phyloP scores from a whole-genome alignment of 2,329 filamentous ascomycete genomes.

The Colletotrichum tropicale region DNA sequence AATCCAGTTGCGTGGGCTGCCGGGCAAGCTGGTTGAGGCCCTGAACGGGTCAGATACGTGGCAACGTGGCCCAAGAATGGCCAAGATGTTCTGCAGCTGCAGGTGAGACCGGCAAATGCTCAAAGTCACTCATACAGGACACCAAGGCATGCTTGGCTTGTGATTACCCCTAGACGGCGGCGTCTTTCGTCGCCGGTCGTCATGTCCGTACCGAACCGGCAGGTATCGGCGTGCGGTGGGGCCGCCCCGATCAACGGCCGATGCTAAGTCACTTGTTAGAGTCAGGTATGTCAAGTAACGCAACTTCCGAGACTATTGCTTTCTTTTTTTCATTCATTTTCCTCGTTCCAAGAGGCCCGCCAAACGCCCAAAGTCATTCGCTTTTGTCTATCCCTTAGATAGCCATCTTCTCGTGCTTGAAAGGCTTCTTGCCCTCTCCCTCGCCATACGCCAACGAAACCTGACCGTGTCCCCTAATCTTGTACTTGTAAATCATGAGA shows the following conservation, averaged over 20 bases:
- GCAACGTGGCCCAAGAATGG: neutral
- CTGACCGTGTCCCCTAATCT: slow-evolving; percentile 84
- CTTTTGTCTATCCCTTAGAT: slow-evolving; percentile 29
- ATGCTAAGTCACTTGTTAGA: neutral
- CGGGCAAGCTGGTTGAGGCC: neutral
- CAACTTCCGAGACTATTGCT: neutral
- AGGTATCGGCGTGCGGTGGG: neutral
- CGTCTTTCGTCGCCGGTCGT: neutral
- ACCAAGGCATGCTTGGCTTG: neutral
- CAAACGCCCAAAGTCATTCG: slow-evolving; percentile 2
- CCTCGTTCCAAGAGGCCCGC: neutral
- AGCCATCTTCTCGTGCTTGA: slow-evolving; percentile 62
- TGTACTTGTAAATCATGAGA: slow-evolving; percentile 96
- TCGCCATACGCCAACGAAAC: slow-evolving; percentile 77
- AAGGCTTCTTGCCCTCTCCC: slow-evolving; percentile 62
- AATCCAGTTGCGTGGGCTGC: neutral
- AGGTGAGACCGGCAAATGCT: neutral
- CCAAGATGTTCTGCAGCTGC: neutral
- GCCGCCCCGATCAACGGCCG: neutral
- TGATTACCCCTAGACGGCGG: neutral
- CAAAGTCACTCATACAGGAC: neutral
- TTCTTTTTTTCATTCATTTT: neutral
- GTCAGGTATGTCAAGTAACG: neutral
- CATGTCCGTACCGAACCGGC: neutral
- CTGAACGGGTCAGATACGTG: neutral